Conservation (phyloP, 371 early-diverging fungal species). For the Mucor piriformis region DNA sequence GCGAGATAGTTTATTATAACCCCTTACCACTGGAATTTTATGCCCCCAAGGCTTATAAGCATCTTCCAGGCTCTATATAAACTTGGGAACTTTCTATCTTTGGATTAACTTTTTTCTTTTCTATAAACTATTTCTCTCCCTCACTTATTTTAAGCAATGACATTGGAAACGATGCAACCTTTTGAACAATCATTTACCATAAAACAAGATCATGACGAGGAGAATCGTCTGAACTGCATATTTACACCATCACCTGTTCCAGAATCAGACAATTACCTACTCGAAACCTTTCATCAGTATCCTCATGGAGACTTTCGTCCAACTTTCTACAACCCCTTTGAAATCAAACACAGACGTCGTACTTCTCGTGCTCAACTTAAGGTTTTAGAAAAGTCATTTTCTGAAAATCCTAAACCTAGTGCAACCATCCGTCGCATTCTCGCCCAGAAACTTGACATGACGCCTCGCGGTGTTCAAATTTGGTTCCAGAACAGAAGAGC, state of each 20-base stretch:
- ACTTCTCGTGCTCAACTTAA: conserved; percentile 74
- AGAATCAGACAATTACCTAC: conserved; percentile 23
- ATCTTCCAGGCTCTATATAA: not conserved
- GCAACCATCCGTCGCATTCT: conserved; percentile 68
- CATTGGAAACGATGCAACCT: conserved; percentile 33
- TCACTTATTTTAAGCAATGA: conserved; percentile 9
- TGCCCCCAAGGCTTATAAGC: not conserved
- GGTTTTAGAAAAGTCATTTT: conserved; percentile 70
- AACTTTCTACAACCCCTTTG: conserved; percentile 79
- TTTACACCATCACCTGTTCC: conserved; percentile 2
- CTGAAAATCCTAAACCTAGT: conserved; percentile 71
- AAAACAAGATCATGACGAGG: conserved; percentile 4
- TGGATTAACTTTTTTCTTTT: not conserved
- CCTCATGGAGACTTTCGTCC: conserved; percentile 68
- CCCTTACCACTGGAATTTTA: conserved; percentile 5
- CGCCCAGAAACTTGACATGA: conserved; percentile 81
- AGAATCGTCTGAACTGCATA: not conserved
- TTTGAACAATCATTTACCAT: conserved; percentile 41
- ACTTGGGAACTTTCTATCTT: not conserved
- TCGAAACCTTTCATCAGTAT: conserved; percentile 51
- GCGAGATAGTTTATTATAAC: conserved; percentile 1
- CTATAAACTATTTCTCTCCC: not conserved
- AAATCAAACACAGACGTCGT: conserved; percentile 77
- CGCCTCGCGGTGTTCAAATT: conserved; percentile 89
- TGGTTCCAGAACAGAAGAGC: conserved; percentile 99